Conservation (phyloP, 2,329 filamentous ascomycete genomes). For the Aspergillus sp. region DNA sequence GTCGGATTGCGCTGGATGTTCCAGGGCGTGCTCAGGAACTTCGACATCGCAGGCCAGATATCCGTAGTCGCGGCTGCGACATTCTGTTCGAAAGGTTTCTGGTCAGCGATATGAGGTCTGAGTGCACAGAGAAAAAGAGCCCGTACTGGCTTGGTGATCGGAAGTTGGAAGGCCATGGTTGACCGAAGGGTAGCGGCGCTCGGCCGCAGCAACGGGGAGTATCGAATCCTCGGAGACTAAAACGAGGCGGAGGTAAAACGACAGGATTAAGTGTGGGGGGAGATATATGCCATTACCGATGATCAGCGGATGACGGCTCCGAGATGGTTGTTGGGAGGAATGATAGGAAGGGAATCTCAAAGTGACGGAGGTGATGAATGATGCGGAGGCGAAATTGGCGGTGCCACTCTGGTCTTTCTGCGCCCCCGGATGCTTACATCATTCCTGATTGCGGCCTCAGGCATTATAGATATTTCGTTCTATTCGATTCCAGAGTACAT, state of each 20-base stretch:
- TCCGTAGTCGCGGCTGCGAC: conserved; percentile 43
- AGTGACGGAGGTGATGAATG: conserved; percentile 8
- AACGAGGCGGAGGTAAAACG: conserved; percentile 1
- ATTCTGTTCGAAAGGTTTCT: conserved; percentile 35
- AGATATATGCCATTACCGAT: conserved; percentile 25
- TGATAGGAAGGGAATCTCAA: conserved; percentile 3
- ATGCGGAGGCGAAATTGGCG: conserved; percentile 32
- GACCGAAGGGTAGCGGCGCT: conserved; percentile 35
- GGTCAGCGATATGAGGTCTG: conserved; percentile 12
- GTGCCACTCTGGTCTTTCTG: conserved; percentile 20
- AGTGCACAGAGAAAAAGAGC: conserved; percentile 1
- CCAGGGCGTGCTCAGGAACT: conserved; percentile 35
- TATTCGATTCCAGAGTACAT: background rate
- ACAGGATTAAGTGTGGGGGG: conserved; percentile 9
- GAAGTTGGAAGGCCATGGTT: conserved; percentile 53
- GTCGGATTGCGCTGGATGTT: conserved; percentile 27
- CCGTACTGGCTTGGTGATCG: conserved; percentile 48
- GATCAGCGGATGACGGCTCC: conserved; percentile 18
- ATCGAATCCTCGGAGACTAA: conserved; percentile 13
- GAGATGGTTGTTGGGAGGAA: conserved; percentile 3
- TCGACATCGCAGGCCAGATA: conserved; percentile 44
- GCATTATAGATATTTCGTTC: background rate
- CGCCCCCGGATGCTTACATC: background rate
- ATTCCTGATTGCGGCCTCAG: background rate
- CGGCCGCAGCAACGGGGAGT: conserved; percentile 28